A percentile compares a stretch with the other conserved stretches of the same genome.
These are phyloP conservation scores for Colletotrichum paranaense DNA, from an alignment of 2,329 filamentous ascomycete species.

Conservation along the genomic window DNA sequence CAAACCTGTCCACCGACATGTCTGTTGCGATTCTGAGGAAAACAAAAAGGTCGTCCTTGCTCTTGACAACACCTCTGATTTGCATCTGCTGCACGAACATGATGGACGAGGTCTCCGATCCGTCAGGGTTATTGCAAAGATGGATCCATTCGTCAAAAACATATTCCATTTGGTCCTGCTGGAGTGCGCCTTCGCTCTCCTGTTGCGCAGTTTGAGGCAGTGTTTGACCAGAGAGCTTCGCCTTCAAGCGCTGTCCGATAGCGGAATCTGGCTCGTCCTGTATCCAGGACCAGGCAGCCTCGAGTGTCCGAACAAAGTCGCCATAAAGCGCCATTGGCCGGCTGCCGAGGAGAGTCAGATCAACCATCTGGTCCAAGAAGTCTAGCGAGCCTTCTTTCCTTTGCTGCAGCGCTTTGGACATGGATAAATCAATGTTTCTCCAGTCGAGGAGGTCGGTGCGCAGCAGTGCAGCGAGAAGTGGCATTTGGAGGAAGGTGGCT, in stretches of 20 bases:
- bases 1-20: slow-evolving; percentile 80
- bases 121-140: slow-evolving; percentile 80
- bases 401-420: slow-evolving; percentile 78
- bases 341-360: slow-evolving; percentile 82
- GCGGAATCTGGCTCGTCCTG: slow-evolving; percentile 74
- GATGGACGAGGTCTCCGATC: slow-evolving; percentile 76
- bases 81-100: slow-evolving; percentile 90
- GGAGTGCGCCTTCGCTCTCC: slow-evolving; percentile 41
- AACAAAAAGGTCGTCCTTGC: slow-evolving; percentile 79
- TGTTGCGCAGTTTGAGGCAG: slow-evolving; percentile 52
- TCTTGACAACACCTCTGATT: slow-evolving; percentile 76
- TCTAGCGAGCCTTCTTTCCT: slow-evolving; percentile 79
- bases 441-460: slow-evolving; percentile 72
- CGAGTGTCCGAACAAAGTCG: slow-evolving; percentile 86
- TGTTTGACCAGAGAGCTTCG: slow-evolving; percentile 66
- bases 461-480: slow-evolving; percentile 67
- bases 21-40: slow-evolving; percentile 89
- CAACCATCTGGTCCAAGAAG: slow-evolving; percentile 83
- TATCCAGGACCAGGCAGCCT: slow-evolving; percentile 85
- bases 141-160: slow-evolving; percentile 96
- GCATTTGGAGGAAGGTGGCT: slow-evolving; percentile 66
- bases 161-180: slow-evolving; percentile 90
- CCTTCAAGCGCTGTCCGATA: slow-evolving; percentile 77
- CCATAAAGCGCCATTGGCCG: slow-evolving; percentile 82
- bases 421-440: slow-evolving; percentile 74